Base-by-base conservation (phyloP, 495 filamentous ascomycete species). In the Paragyromitra xinjiangensis region DNA sequence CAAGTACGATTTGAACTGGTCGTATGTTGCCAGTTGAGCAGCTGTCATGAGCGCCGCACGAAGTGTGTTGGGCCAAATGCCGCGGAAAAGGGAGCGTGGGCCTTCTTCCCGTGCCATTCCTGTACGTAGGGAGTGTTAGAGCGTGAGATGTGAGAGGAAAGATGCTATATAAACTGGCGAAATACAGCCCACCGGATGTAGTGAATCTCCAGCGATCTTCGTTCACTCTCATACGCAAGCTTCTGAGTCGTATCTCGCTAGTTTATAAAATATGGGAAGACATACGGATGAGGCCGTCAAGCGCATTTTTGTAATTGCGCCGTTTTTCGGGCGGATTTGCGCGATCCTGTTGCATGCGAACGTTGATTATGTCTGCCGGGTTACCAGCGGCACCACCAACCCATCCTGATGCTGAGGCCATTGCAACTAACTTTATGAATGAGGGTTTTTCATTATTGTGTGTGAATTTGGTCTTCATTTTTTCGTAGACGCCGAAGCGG, bases 321-420 rank as follows among this genome's bases (percentile, higher is more conserved):
- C 93, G 90, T 76, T 95, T 85, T 1, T 86, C 86, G 2, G 85
- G 80, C 0, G 94, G 92, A 4, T 97, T 88, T 0, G 94, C 89
- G 12, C 92, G 91, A 83, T 98, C 95, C 85, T 95, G 91, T 84
- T 99, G 95, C 95, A 99, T 99, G 77, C 95, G 94, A 53, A 99
- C 95, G 85, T 99, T 99, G 71, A 98, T 87, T 11, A 99, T 92
- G 82, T 99, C 95, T 70, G 95, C 95, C 0, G 94, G 92, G 84
- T 98, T 98, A 70, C 95, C 95, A 11, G 92, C 92, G 7, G 97
- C 83, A 29, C 95, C 95, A 70, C 95, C 95, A 4, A 97, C 84
- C 83, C 97, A 92, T 59, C 95, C 95, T 1, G 95, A 96, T 22
- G 88, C 86, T 12, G 89, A 91, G 67, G 94, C 91, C 82, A 98